These are phyloP conservation scores for Nannochloris sp. DNA, from an alignment of 139 green algal genomes.

Conservation along the genomic window DNA sequence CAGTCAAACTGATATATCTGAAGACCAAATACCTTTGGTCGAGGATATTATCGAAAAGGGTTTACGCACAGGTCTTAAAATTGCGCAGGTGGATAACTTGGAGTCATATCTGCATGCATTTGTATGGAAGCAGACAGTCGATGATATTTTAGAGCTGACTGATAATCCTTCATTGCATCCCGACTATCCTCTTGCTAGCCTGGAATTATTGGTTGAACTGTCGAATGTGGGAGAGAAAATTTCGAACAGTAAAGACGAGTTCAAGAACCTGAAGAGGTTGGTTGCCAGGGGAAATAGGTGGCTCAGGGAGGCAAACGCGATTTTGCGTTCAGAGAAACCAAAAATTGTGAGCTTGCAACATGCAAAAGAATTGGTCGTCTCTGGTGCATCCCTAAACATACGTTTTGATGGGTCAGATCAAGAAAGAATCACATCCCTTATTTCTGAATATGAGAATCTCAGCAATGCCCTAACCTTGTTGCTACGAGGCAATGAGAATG, in stretches of 20 bases:
- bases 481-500: no score
- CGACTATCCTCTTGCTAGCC: not conserved
- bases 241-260: slow-evolving; percentile 17
- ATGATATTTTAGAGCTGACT: not conserved
- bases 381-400: not conserved
- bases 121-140: slow-evolving; percentile 7
- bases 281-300: slow-evolving; percentile 17
- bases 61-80: slow-evolving; percentile 9
- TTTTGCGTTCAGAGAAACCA: slow-evolving; percentile 6
- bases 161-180: not conserved
- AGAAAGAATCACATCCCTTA: no score
- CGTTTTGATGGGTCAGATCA: not conserved
- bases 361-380: not conserved
- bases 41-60: slow-evolving; percentile 19
- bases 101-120: slow-evolving; percentile 25
- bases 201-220: slow-evolving; percentile 3
- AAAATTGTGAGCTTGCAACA: slow-evolving; percentile 1
- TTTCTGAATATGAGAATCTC: no score
- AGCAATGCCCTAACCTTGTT: no score
- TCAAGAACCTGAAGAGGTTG: slow-evolving; percentile 3
- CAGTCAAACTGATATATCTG: slow-evolving; percentile 21
- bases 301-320: slow-evolving; percentile 6
- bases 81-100: slow-evolving; percentile 30
- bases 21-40: slow-evolving; percentile 24
- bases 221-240: slow-evolving; percentile 30